phyloP scores from a whole-genome alignment of 1,139 yeast species.

The Sugiyamaella japonica region DNA sequence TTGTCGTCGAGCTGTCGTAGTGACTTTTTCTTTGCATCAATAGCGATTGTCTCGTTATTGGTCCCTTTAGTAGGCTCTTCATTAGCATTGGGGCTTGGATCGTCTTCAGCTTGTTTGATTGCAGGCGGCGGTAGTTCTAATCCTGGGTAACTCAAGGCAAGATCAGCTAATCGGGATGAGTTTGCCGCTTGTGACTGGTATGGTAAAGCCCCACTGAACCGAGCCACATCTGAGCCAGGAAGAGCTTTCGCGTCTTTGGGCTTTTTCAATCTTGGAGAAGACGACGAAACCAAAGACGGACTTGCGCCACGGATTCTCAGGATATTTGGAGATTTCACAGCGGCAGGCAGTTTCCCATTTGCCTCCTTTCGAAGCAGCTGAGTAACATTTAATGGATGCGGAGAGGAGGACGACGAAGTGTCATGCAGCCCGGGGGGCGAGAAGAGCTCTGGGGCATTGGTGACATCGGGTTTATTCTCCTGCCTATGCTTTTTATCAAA shows the following conservation, averaged over 20 bases:
- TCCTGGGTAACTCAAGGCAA: slow-evolving; percentile 14
- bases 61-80: not conserved
- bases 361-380: slow-evolving; percentile 6
- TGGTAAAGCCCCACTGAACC: slow-evolving; percentile 13
- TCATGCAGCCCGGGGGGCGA: not conserved
- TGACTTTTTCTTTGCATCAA: not conserved
- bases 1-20: not conserved
- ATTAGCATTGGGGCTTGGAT: not conserved
- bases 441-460: not conserved
- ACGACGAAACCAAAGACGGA: slow-evolving; percentile 11
- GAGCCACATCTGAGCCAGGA: slow-evolving; percentile 19
- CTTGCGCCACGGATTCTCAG: not conserved
- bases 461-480: slow-evolving; percentile 44
- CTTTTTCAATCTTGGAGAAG: slow-evolving; percentile 1
- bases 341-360: not conserved
- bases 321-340: not conserved
- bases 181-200: slow-evolving; percentile 6
- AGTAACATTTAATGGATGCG: slow-evolving; percentile 8
- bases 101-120: slow-evolving; percentile 9
- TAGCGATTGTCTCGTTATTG: not conserved
- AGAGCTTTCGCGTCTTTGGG: slow-evolving; percentile 9
- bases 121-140: slow-evolving; percentile 27
- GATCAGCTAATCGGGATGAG: slow-evolving; percentile 13
- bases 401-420: not conserved
- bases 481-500: slow-evolving; percentile 52